Evolutionary conservation across 2,329 filamentous ascomycete genomes (phyloP).

Genomic region (Cladosporium sp.): DNA sequence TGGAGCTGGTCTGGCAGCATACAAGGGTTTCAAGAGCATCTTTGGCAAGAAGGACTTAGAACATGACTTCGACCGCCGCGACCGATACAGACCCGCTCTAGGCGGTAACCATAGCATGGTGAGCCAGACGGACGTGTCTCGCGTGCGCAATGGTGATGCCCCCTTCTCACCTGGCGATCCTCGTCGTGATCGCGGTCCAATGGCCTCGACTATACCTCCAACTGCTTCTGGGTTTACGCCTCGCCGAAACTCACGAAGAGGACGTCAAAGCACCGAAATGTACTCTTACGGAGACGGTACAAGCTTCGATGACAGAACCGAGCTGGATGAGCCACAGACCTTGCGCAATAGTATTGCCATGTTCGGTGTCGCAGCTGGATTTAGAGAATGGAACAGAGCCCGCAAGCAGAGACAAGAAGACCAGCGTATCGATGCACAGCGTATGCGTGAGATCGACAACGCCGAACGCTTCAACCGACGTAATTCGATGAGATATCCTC

Average conservation of each 20-base stretch:
- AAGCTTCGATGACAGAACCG: slow-evolving; percentile 29
- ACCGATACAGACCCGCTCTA: slow-evolving; percentile 44
- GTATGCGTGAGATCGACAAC: slow-evolving; percentile 44
- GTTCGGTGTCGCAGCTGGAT: slow-evolving; percentile 29
- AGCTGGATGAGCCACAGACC: slow-evolving; percentile 27
- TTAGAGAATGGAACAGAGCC: slow-evolving; percentile 42
- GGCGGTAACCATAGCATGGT: slow-evolving; percentile 42
- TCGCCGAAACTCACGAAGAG: slow-evolving; percentile 1
- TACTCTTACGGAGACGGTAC: slow-evolving; percentile 30
- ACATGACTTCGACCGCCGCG: slow-evolving; percentile 47
- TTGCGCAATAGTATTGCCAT: slow-evolving; percentile 46
- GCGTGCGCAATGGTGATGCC: slow-evolving; percentile 51
- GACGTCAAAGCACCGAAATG: slow-evolving; percentile 13
- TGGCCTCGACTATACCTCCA: slow-evolving; percentile 27
- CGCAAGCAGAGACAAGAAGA: slow-evolving; percentile 55
- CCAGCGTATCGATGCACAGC: slow-evolving; percentile 54
- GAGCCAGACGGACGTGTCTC: slow-evolving; percentile 44
- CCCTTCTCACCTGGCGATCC: slow-evolving; percentile 40
- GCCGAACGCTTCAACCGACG: slow-evolving; percentile 31
- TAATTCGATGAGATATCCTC: slow-evolving; percentile 26
- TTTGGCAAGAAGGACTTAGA: slow-evolving; percentile 42
- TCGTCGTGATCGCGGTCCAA: background rate
- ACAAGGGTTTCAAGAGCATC: slow-evolving; percentile 46
- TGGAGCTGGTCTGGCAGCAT: slow-evolving; percentile 40
- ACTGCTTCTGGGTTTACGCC: slow-evolving; percentile 18